These are phyloP conservation scores for Pseudophaeomoniella oleicola DNA, from an alignment of 2,329 filamentous ascomycete species.

Conservation along the genomic window DNA sequence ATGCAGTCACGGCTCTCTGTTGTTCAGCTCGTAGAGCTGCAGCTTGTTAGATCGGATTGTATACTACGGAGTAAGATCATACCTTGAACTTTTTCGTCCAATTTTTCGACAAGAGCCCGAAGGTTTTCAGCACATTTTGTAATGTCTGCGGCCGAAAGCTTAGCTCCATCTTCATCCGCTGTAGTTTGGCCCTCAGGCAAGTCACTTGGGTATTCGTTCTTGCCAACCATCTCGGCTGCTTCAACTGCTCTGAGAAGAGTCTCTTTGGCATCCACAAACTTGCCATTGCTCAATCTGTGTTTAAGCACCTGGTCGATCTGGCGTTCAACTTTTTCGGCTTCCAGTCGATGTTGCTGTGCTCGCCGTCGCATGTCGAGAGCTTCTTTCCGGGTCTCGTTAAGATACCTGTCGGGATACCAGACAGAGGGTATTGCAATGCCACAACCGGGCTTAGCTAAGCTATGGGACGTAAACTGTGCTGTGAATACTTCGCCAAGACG, in stretches of 20 bases:
- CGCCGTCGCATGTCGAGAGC: constrained; percentile 31
- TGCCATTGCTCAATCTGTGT: constrained; percentile 9
- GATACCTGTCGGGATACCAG: constrained; percentile 46
- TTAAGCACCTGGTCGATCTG: constrained; percentile 18
- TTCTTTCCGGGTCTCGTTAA: constrained; percentile 33
- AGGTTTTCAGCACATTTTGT: constrained; percentile 14
- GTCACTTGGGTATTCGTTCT: constrained; percentile 4
- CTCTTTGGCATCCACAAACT: constrained; percentile 14
- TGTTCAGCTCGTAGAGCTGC: constrained; percentile 29
- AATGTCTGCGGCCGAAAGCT: constrained; percentile 4
- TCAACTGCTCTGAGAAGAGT: constrained; percentile 21
- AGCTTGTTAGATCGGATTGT: too few relatives aligned
- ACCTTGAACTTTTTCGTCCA: constrained; percentile 27
- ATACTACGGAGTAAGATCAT: too few relatives aligned
- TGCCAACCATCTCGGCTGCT: constrained; percentile 13
- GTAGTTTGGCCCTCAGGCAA: not conserved
- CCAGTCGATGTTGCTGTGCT: constrained; percentile 18
- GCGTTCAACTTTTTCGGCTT: constrained; percentile 18
- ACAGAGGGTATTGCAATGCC: constrained; percentile 37
- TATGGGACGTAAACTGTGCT: constrained; percentile 26
- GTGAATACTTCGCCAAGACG: constrained; percentile 40
- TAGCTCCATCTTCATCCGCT: constrained; percentile 12
- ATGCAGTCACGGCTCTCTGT: constrained; percentile 18
- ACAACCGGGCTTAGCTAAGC: constrained; percentile 16
- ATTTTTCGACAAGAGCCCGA: constrained; percentile 19